Evolutionary conservation across 768 basidiomycete genomes (phyloP).

Genomic region (Hygrophorus pudorinus): DNA sequence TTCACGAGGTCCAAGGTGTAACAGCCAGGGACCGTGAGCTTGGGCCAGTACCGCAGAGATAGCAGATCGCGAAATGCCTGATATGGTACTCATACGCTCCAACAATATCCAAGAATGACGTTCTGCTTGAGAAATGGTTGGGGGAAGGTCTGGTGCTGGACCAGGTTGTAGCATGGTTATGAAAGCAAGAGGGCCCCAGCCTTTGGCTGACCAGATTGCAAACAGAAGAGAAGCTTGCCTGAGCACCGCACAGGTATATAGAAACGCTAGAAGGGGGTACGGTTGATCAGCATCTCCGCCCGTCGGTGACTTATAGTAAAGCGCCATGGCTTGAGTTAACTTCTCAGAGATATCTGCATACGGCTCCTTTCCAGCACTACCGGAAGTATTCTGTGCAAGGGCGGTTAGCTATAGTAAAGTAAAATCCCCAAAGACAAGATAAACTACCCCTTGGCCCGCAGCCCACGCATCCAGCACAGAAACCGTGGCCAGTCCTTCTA

Average conservation of each 20-base stretch:
- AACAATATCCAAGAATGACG: slow-evolving; percentile 38
- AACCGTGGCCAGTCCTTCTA: slow-evolving; percentile 79
- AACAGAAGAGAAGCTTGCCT: slow-evolving; percentile 69
- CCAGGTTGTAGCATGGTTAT: slow-evolving; percentile 64
- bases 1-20: slow-evolving; percentile 70
- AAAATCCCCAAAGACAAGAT: slow-evolving; percentile 19
- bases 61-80: slow-evolving; percentile 58
- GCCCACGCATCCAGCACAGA: slow-evolving; percentile 81
- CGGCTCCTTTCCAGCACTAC: slow-evolving; percentile 47
- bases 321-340: slow-evolving; percentile 48
- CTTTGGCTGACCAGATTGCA: slow-evolving; percentile 77
- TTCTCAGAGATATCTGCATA: slow-evolving; percentile 74
- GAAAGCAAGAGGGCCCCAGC: slow-evolving; percentile 76
- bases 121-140: slow-evolving; percentile 39
- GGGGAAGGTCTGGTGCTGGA: slow-evolving; percentile 48
- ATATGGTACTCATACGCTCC: slow-evolving; percentile 57
- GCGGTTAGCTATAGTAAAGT: slow-evolving; percentile 4
- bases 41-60: slow-evolving; percentile 60
- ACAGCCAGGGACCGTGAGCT: slow-evolving; percentile 80
- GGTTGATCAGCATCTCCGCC: slow-evolving; percentile 45
- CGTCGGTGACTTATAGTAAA: slow-evolving; percentile 54
- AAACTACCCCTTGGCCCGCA: slow-evolving; percentile 57
- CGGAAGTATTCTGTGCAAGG: slow-evolving; percentile 41
- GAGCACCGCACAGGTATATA: slow-evolving; percentile 60
- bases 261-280: slow-evolving; percentile 52